Evolutionary conservation across 2,329 filamentous ascomycete species (phyloP), one percentile per base, ranked within the genome.

Genomic region (Clarireedia monteithiana): DNA sequence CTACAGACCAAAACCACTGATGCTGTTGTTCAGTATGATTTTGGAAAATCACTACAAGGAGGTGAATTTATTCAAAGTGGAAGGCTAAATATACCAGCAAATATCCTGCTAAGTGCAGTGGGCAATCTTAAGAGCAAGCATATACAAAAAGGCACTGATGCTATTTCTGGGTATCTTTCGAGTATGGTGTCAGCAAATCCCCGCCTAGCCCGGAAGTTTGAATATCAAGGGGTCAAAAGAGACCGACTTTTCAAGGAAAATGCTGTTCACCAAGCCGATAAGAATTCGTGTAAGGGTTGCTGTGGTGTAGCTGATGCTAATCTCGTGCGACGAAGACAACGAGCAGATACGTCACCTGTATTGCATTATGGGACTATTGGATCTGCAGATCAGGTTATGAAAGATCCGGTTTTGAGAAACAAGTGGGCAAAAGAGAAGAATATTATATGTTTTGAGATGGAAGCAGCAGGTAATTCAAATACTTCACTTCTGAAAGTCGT

Each of bases 301-400:
- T 50, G 48, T 42, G 48, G 48, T 10, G 24, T 7, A 14, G 34
- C 12, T 50, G 36, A 50, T 42, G 23, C 40, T 17, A 50, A 50
- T 50, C 38, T 50, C 20, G 48, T 50, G 1, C 39, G 34, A 42
- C 39, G 48, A 42, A 27, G 5, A 42, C 48, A 50, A 30, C 20
- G 48, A 39, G 5, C 10, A 17, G 14, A 27, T 5, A 50, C 23
- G 27, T 42, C 14, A 14, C 44, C 45, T 4, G n/a, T 48, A 24
- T 17, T 97, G 7, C 48, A 55, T 27, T 48, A 55, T 26, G 48
- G 56, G 14, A 55, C 47, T 23, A 55, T 58, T 48, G 51, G 30
- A 36, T 55, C 51, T 15, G 56, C 44, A 47, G 45, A 58, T 55
- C 34, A 40, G n/a, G 56, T 58, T 26, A 50, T 58, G 48, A 55